Percentiles rank a stretch among this genome's conserved stretches.
These are phyloP conservation scores for Flaveria brownii DNA, from an alignment of 129 eudicot genomes.

Conservation along the genomic window DNA sequence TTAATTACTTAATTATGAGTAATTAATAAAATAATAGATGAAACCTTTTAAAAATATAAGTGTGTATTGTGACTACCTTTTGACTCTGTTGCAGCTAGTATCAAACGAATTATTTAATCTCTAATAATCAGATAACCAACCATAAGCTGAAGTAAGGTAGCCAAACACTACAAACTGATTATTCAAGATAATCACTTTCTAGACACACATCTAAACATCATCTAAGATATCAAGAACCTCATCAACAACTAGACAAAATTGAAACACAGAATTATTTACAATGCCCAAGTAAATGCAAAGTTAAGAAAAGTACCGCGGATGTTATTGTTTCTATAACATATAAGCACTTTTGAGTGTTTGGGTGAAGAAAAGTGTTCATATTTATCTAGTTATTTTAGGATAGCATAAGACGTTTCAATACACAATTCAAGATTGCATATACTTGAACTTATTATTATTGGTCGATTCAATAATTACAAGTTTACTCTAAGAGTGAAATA, in stretches of 20 bases:
- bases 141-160: neutral
- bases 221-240: neutral
- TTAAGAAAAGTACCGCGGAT: neutral
- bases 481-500: neutral
- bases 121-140: neutral
- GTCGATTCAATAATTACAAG: neutral
- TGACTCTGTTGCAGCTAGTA: neutral
- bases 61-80: neutral
- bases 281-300: neutral
- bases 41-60: neutral
- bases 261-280: neutral
- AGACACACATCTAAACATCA: neutral
- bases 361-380: neutral
- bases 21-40: neutral
- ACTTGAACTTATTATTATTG: neutral
- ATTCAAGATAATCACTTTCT: neutral
- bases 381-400: neutral
- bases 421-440: neutral
- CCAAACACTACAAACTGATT: neutral
- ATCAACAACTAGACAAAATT: neutral
- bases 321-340: neutral
- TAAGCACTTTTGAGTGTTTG: neutral
- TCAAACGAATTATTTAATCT: neutral
- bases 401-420: neutral
- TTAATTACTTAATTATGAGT: neutral